Evolutionary conservation across 176 grass and related monocot species (phyloP).

Genomic region (Miscanthus lutarioriparius): DNA sequence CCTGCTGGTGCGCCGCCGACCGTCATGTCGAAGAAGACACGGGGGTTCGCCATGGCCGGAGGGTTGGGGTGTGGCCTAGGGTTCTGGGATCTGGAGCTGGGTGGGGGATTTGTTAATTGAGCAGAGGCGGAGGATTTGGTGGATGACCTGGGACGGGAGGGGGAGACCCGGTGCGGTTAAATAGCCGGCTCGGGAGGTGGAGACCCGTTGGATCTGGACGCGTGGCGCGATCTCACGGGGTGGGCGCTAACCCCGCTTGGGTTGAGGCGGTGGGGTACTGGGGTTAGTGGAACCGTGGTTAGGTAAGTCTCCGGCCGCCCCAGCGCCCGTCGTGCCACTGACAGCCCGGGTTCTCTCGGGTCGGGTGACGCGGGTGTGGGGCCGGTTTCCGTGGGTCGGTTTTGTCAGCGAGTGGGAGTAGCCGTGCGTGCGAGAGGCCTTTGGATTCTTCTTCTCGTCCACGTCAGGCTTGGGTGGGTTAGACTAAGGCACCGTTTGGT

Average conservation of each 20-base stretch:
- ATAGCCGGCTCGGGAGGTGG: conserved; percentile 17
- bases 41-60: conserved; percentile 40
- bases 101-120: not conserved
- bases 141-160: not conserved
- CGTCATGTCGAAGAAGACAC: conserved; percentile 74
- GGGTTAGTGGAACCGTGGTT: conserved; percentile 26
- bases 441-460: not conserved
- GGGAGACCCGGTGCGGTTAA: conserved; percentile 17
- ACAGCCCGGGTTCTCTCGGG: no score
- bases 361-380: no score
- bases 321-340: no score
- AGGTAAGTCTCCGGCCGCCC: no score
- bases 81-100: not conserved
- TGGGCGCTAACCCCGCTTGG: not conserved
- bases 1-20: conserved; percentile 40
- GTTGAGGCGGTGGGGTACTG: not conserved
- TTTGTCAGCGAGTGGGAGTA: no score
- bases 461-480: no score
- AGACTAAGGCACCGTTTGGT: no score
- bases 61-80: no score
- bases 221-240: not conserved
- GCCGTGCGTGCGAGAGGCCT: no score
- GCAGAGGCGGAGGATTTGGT: not conserved
- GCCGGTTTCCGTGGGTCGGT: no score
- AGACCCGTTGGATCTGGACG: conserved; percentile 33